Percentiles rank a stretch among this genome's conserved stretches.
phyloP scores from a whole-genome alignment of 1,284 basidiomycete species.

The Papiliotrema flavescens region DNA sequence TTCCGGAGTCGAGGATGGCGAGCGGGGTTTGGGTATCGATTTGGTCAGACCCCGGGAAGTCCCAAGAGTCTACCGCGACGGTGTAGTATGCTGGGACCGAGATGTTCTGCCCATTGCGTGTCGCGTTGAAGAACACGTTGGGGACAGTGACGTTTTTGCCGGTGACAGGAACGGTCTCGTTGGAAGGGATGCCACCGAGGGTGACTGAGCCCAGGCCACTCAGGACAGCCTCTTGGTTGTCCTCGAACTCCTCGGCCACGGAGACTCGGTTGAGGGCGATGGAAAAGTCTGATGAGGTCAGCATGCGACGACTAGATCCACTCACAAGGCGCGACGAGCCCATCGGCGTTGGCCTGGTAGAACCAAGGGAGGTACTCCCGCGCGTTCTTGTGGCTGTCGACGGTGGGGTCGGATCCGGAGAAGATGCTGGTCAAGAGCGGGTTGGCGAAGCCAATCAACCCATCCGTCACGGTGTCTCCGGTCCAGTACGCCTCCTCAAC shows the following conservation, averaged over 20 bases:
- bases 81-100: slow-evolving; percentile 3
- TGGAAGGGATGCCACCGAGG: slow-evolving; percentile 6
- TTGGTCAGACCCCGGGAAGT: slow-evolving; percentile 1
- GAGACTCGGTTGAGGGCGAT: slow-evolving; percentile 6
- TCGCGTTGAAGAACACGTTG: slow-evolving; percentile 2
- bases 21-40: slow-evolving; percentile 1
- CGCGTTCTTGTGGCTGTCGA: not conserved
- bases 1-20: slow-evolving; percentile 5
- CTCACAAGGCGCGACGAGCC: slow-evolving; percentile 7
- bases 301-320: not conserved
- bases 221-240: not conserved
- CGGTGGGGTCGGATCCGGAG: not conserved
- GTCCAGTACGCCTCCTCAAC: not conserved
- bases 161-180: slow-evolving; percentile 1
- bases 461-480: slow-evolving; percentile 5
- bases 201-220: slow-evolving; percentile 5
- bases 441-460: slow-evolving; percentile 6
- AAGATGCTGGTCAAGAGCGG: slow-evolving; percentile 3
- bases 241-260: not conserved
- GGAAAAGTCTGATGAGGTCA: slow-evolving; percentile 6
- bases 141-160: slow-evolving; percentile 8
- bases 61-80: not conserved
- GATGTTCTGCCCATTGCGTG: slow-evolving; percentile 2
- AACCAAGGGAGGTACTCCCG: slow-evolving; percentile 8
- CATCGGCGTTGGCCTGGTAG: slow-evolving; percentile 8